Evolutionary conservation across 1,284 basidiomycete genomes (phyloP).

Genomic region (Microstroma glucosiphilum): DNA sequence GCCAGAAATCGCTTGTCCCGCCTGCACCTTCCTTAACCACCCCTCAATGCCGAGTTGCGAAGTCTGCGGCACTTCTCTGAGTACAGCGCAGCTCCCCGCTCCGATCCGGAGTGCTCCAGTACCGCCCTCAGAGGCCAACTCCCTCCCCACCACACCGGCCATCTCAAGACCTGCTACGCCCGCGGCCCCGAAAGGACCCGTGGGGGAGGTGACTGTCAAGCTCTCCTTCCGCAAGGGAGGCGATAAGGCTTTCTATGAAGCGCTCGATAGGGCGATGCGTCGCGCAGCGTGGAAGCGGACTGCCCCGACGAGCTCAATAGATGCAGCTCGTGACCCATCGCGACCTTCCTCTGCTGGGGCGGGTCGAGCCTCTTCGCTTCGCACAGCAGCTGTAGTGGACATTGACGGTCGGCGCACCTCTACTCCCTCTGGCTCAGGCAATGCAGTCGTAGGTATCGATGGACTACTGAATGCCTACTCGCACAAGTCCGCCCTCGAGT

Average conservation of each 20-base stretch:
- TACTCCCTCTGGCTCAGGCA: conserved; percentile 3
- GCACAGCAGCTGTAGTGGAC: background rate
- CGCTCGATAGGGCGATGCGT: conserved; percentile 30
- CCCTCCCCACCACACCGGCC: background rate
- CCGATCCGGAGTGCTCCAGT: conserved; percentile 20
- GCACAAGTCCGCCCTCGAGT: conserved; percentile 58
- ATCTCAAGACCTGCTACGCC: background rate
- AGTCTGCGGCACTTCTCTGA: conserved; percentile 71
- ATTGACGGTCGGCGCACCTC: conserved; percentile 10
- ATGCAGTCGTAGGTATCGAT: conserved; percentile 11
- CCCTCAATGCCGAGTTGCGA: conserved; percentile 71
- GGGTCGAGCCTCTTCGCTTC: background rate
- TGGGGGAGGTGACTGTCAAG: conserved; percentile 20
- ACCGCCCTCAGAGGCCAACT: background rate
- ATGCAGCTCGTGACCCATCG: background rate
- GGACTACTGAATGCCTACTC: conserved; percentile 8
- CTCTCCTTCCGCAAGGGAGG: conserved; percentile 87
- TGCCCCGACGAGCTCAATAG: background rate
- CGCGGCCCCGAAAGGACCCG: background rate
- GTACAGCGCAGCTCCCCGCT: conserved; percentile 27
- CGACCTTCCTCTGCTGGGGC: background rate
- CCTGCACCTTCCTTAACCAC: conserved; percentile 89
- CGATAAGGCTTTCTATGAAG: conserved; percentile 63
- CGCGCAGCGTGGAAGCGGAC: conserved; percentile 5
- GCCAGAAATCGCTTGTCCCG: conserved; percentile 59